These are phyloP conservation scores for Neonectria ditissima DNA, from an alignment of 2,329 filamentous ascomycete genomes.

Conservation along the genomic window DNA sequence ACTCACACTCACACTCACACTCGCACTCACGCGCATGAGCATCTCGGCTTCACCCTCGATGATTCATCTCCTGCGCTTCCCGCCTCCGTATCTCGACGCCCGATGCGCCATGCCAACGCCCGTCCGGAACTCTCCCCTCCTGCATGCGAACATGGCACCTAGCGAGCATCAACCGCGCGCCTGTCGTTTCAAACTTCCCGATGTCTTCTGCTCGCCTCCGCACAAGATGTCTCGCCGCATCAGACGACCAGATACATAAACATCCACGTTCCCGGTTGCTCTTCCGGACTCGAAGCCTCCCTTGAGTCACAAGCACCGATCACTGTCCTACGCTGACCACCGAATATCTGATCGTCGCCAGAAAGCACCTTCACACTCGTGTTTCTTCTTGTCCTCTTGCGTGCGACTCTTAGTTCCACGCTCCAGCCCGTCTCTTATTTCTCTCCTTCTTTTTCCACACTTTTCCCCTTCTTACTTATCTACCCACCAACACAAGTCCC, in stretches of 20 bases:
- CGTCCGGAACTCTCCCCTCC: constrained; percentile 8
- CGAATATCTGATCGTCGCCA: constrained; percentile 29
- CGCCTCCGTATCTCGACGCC: neutral
- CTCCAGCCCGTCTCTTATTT: constrained; percentile 2
- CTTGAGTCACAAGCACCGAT: constrained; percentile 22
- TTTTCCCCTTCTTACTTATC: neutral
- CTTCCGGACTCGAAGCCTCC: constrained; percentile 12
- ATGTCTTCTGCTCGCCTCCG: neutral
- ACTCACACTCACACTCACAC: neutral
- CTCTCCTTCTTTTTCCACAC: constrained; percentile 3
- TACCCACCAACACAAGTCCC: neutral
- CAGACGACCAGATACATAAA: constrained; percentile 15
- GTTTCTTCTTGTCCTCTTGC: constrained; percentile 32
- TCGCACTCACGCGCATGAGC: neutral
- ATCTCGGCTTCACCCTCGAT: constrained; percentile 3
- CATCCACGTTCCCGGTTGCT: constrained; percentile 11
- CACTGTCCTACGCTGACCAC: constrained; percentile 31
- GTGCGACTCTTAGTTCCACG: constrained; percentile 28
- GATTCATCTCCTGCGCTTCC: neutral
- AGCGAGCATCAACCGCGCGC: neutral
- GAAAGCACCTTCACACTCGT: constrained; percentile 30
- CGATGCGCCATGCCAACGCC: constrained; percentile 1
- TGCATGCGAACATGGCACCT: constrained; percentile 1
- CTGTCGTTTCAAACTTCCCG: constrained; percentile 23
- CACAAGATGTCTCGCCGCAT: neutral